Conservation (phyloP, 1,284 basidiomycete genomes). For the Ustilago loliicola region DNA sequence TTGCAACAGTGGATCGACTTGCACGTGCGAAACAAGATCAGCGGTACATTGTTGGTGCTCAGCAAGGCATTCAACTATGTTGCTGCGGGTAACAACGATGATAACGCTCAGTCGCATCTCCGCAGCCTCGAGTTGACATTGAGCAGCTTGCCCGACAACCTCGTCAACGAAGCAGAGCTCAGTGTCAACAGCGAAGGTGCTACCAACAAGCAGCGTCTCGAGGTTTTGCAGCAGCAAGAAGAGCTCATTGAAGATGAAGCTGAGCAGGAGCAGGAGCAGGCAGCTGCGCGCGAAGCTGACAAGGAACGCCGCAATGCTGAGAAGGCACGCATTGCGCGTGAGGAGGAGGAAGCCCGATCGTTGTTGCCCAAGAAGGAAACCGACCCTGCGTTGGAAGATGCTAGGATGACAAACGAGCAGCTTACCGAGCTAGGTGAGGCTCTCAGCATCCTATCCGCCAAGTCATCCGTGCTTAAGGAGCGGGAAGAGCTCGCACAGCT, state of each 20-base stretch:
- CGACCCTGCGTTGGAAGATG: conserved; percentile 73
- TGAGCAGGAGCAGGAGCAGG: conserved; percentile 94
- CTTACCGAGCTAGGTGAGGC: conserved; percentile 93
- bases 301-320: conserved; percentile 80
- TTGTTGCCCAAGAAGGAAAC: conserved; percentile 60
- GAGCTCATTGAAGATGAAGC: conserved; percentile 99
- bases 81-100: conserved; percentile 44
- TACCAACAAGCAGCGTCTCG: conserved; percentile 96
- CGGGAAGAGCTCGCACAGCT: conserved; percentile 88
- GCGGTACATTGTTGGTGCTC: conserved; percentile 91
- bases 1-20: conserved; percentile 93
- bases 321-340: conserved; percentile 59
- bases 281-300: conserved; percentile 86
- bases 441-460: conserved; percentile 89
- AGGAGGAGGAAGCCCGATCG: conserved; percentile 60
- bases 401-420: conserved; percentile 97
- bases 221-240: conserved; percentile 97
- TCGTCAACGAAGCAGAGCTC: conserved; percentile 96
- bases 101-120: conserved; percentile 74
- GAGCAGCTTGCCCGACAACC: conserved; percentile 91
- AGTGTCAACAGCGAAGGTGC: conserved; percentile 93
- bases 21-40: conserved; percentile 86
- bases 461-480: conserved; percentile 97
- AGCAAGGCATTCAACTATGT: conserved; percentile 92
- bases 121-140: conserved; percentile 88